phyloP scores from a whole-genome alignment of 2,329 filamentous ascomycete genomes.

The Aspergillus sp. region DNA sequence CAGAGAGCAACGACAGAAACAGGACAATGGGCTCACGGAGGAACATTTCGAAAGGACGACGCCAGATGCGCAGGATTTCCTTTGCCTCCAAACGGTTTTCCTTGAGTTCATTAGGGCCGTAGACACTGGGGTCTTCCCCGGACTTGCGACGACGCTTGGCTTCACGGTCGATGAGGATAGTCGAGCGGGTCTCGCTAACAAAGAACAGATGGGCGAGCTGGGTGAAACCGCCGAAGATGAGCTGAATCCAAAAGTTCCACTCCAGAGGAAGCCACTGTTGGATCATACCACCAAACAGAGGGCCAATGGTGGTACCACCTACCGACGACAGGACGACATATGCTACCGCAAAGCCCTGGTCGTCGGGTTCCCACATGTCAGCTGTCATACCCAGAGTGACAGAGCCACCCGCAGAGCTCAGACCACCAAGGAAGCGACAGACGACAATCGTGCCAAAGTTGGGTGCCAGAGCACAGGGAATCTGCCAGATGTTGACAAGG shows the following conservation, averaged over 20 bases:
- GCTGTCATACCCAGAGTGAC: conserved; percentile 70
- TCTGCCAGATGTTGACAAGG: conserved; percentile 70
- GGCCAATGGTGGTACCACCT: conserved; percentile 60
- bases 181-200: conserved; percentile 57
- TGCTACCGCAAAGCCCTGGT: conserved; percentile 67
- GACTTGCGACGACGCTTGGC: conserved; percentile 50
- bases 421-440: conserved; percentile 59
- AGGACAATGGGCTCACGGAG: conserved; percentile 68
- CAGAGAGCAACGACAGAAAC: conserved; percentile 61
- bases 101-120: conserved; percentile 55
- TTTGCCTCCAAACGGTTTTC: conserved; percentile 41
- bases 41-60: conserved; percentile 66
- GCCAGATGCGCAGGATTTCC: conserved; percentile 43
- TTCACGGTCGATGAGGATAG: conserved; percentile 51
- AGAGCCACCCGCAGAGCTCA: conserved; percentile 65
- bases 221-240: conserved; percentile 50
- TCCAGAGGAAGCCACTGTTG: conserved; percentile 46
- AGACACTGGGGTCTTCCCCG: conserved; percentile 53
- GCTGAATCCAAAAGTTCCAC: conserved; percentile 62
- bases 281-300: conserved; percentile 49
- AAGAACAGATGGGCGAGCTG: conserved; percentile 47
- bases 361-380: conserved; percentile 64
- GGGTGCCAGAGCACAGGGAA: conserved; percentile 64
- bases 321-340: conserved; percentile 74
- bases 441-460: conserved; percentile 66